These are phyloP conservation scores for Bothriochloa decipiens DNA, from an alignment of 176 grass and related monocot genomes.

Conservation along the genomic window DNA sequence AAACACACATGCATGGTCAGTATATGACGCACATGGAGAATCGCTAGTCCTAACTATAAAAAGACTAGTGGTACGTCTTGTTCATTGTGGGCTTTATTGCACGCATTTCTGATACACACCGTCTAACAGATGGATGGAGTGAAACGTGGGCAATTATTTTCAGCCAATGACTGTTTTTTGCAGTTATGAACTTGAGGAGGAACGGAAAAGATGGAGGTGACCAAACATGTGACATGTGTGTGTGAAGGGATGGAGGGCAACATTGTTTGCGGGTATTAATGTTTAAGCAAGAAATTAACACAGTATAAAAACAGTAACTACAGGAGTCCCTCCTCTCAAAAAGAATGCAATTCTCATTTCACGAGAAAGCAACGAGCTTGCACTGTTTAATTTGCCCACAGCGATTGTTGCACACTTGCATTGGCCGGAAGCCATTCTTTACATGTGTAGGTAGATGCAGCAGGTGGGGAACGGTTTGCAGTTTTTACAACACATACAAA, in stretches of 20 bases:
- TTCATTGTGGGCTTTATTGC: neutral
- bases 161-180: neutral
- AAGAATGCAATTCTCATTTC: no score
- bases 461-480: no score
- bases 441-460: no score
- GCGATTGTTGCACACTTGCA: neutral
- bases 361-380: neutral
- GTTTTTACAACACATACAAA: no score
- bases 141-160: neutral
- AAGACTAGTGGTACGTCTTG: neutral
- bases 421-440: no score
- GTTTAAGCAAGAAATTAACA: neutral
- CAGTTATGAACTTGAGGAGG: neutral
- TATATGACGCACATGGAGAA: slow-evolving; percentile 1
- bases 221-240: neutral
- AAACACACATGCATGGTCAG: neutral
- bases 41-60: neutral
- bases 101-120: neutral
- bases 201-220: neutral
- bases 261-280: neutral
- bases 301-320: neutral
- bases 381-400: neutral
- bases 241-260: neutral
- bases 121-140: neutral
- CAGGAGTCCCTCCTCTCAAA: no score